Evolutionary conservation across 192 early-diverging fungal genomes (phyloP), one percentile per base, ranked within the genome.

Genomic region (Coemansia sp.): DNA sequence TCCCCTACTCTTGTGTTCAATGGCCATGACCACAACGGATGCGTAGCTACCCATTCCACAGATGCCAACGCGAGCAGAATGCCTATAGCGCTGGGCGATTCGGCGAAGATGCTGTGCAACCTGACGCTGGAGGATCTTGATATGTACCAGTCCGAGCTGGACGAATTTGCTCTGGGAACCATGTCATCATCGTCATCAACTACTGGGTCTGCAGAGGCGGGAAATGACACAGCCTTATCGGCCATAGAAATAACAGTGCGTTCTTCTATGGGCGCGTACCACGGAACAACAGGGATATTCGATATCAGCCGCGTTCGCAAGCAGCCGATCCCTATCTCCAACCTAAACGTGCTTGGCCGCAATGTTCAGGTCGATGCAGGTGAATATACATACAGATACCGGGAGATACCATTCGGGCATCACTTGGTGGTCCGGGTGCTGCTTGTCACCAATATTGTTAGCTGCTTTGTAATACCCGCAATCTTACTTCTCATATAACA

Each of bases 11-110:
- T 86, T 62, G 73, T 88, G 33, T 68, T 88, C 48, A 86, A 82
- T 17, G 87, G 87, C 44, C 87, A 88, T 44, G 87, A 88, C 52
- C 87, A 88, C 60, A 64, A 72, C 57, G 87, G 87, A 47, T 88
- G 87, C 48, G 66, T 80, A 53, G 69, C 81, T 5, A 62, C 54
- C 15, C 79, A 88, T 47, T 47, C 53, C 17, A 63, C 75, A n/a
- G 17, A 33, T 4, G 48, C 34, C 3, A 25, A 38, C 10, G 29
- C 62, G 1, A 55, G 33, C 47, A n/a, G n/a, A n/a, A 40, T 58
- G 15, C 57, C 60, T 4, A 29, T 57, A 61, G 20, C 34, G 23
- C 63, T 68, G 22, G 55, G 64, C 11, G 33, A 20, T 47, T 58
- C 60, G 15, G 55, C 34, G 29, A 60, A 14, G 56, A 2, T 23